Conservation (phyloP, 495 filamentous ascomycete genomes). For the Aspergillus olivimuriae region DNA sequence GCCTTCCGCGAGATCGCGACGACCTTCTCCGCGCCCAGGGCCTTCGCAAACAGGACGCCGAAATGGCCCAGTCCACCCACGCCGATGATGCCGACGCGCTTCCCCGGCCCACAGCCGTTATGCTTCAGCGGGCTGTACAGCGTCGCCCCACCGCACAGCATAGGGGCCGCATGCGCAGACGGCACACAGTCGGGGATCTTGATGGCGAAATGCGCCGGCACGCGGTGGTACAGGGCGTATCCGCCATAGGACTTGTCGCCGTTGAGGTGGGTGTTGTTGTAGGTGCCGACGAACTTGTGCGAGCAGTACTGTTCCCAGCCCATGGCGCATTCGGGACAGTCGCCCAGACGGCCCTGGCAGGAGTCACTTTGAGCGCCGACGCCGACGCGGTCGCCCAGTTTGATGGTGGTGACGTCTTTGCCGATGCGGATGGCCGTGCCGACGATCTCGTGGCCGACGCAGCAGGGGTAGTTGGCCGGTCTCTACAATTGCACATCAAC, state of each 20-base stretch:
- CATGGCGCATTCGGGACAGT: slow-evolving; percentile 63
- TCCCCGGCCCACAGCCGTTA: slow-evolving; percentile 72
- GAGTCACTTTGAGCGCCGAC: slow-evolving; percentile 76
- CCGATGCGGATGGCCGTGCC: too few relatives aligned
- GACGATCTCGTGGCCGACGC: slow-evolving; percentile 82
- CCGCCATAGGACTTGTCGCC: slow-evolving; percentile 57
- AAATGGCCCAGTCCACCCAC: slow-evolving; percentile 78
- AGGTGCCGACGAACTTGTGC: slow-evolving; percentile 45
- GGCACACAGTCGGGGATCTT: slow-evolving; percentile 67
- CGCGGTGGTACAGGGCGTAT: slow-evolving; percentile 70
- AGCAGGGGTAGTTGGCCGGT: slow-evolving; percentile 59
- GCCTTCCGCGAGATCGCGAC: slow-evolving; percentile 69
- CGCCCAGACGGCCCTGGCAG: slow-evolving; percentile 52
- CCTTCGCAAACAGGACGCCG: slow-evolving; percentile 53
- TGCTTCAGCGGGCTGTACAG: slow-evolving; percentile 68
- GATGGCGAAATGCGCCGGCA: slow-evolving; percentile 66
- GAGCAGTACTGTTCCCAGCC: slow-evolving; percentile 64
- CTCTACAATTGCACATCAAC: too few relatives aligned
- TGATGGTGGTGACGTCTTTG: too few relatives aligned
- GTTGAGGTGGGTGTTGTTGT: slow-evolving; percentile 38
- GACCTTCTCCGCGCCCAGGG: slow-evolving; percentile 69
- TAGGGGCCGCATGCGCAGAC: slow-evolving; percentile 61
- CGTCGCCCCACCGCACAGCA: slow-evolving; percentile 82
- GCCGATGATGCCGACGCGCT: slow-evolving; percentile 76
- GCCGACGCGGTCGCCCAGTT: slow-evolving; percentile 81